These are phyloP conservation scores for Globisporangium splendens DNA, from an alignment of 352 stramenopile species.

Conservation along the genomic window DNA sequence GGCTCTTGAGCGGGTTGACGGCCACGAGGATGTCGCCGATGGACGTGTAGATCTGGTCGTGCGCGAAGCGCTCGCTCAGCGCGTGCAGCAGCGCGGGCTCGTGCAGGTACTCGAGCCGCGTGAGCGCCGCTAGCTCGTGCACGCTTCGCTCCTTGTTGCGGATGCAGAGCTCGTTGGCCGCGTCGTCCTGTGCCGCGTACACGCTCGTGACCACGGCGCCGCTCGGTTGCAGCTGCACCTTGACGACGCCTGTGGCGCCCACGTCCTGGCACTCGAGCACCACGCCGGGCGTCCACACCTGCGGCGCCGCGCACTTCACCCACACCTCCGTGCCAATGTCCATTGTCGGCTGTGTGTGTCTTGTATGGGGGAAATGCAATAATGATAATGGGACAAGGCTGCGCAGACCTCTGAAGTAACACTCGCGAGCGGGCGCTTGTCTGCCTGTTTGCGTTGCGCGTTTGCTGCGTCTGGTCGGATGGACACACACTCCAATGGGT, in stretches of 20 bases:
- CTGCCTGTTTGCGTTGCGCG: too few species aligned
- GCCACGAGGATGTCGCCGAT: slow-evolving; percentile 86
- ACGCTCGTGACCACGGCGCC: slow-evolving; percentile 40
- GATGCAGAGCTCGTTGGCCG: slow-evolving; percentile 49
- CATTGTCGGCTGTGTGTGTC: slow-evolving; percentile 29
- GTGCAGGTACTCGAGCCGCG: slow-evolving; percentile 82
- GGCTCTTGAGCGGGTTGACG: slow-evolving; percentile 81
- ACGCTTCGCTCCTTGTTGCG: slow-evolving; percentile 73
- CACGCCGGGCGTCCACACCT: slow-evolving; percentile 63
- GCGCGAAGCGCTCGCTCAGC: slow-evolving; percentile 68
- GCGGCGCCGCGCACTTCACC: slow-evolving; percentile 50
- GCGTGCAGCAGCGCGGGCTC: slow-evolving; percentile 81
- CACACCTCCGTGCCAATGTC: slow-evolving; percentile 82
- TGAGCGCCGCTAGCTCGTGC: slow-evolving; percentile 69
- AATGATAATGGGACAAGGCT: too few species aligned
- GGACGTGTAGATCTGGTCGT: slow-evolving; percentile 83
- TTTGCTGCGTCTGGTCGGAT: too few species aligned
- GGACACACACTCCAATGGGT: too few species aligned
- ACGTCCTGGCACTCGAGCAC: slow-evolving; percentile 67
- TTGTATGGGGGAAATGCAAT: too few species aligned
- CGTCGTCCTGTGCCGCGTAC: slow-evolving; percentile 26
- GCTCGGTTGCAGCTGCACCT: slow-evolving; percentile 39
- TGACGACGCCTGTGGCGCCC: slow-evolving; percentile 28
- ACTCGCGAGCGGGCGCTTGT: background rate
- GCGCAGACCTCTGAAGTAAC: slow-evolving; percentile 3